phyloP scores from a whole-genome alignment of 108 stramenopile genomes.

The Cyclostephanos tholiformis region DNA sequence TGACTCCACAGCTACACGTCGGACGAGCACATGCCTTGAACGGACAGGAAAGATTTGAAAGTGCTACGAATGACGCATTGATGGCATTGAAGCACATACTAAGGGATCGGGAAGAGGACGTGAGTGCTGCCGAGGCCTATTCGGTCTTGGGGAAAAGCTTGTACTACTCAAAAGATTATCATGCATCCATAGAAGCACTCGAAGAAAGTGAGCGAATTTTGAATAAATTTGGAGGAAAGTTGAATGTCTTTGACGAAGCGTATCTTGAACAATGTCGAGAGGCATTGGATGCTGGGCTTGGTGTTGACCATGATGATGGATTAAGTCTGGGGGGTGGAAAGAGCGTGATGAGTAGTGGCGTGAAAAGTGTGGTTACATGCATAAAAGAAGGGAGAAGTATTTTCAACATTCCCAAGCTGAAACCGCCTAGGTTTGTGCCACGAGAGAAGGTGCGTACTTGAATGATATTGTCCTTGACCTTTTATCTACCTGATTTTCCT shows the following conservation, averaged over 20 bases:
- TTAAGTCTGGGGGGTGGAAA: conserved; percentile 37
- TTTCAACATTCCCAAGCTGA: conserved; percentile 76
- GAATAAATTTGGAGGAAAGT: conserved; percentile 59
- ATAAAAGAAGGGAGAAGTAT: conserved; percentile 46
- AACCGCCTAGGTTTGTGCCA: conserved; percentile 86
- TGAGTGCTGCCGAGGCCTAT: conserved; percentile 76
- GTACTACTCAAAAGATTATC: conserved; percentile 83
- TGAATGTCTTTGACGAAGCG: conserved; percentile 85
- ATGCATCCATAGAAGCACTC: conserved; percentile 73
- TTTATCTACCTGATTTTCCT: not conserved
- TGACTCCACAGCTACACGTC: conserved; percentile 80
- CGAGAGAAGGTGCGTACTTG: conserved; percentile 62
- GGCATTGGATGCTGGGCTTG: conserved; percentile 59
- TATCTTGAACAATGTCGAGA: conserved; percentile 79
- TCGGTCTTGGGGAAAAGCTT: conserved; percentile 85
- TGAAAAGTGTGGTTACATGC: conserved; percentile 41
- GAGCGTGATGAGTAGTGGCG: conserved; percentile 43
- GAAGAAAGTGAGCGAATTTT: conserved; percentile 61
- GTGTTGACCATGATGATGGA: conserved; percentile 41
- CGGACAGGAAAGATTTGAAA: conserved; percentile 77
- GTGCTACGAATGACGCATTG: conserved; percentile 78
- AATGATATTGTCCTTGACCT: not conserved
- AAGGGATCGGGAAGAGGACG: conserved; percentile 56
- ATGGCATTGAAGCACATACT: conserved; percentile 64
- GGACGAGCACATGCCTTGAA: conserved; percentile 88